A percentile compares a stretch with the other conserved stretches of the same genome.
Conservation (phyloP, 1,284 basidiomycete genomes). For the Bjerkandera adusta region DNA sequence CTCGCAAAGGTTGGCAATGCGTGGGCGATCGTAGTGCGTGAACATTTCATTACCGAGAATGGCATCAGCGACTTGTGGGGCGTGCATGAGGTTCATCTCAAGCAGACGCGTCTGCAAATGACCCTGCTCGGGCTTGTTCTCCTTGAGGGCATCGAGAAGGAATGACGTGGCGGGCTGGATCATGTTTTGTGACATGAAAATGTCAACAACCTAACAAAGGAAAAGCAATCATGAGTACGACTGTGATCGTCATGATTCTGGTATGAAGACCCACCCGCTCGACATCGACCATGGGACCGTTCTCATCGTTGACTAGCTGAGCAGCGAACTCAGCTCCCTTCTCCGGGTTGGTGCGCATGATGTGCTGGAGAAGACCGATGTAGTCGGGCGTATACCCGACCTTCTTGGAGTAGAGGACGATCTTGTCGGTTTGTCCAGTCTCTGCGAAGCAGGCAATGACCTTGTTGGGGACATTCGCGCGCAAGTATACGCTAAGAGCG, state of each 20-base stretch:
- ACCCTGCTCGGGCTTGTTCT: conserved; percentile 97
- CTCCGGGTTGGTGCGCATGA: conserved; percentile 96
- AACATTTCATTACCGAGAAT: conserved; percentile 99
- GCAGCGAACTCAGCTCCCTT: conserved; percentile 98
- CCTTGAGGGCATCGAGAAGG: conserved; percentile 98
- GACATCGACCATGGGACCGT: conserved; percentile 90
- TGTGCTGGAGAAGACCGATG: conserved; percentile 91
- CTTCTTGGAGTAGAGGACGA: conserved; percentile 97
- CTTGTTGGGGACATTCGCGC: conserved; percentile 98
- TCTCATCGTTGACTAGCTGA: conserved; percentile 94
- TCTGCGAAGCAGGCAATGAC: conserved; percentile 99
- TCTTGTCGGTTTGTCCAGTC: conserved; percentile 98
- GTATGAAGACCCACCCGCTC: conserved; percentile 66
- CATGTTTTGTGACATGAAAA: conserved; percentile 99
- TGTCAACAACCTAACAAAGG: conserved; percentile 78
- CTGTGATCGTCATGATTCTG: not conserved
- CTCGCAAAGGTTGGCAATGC: conserved; percentile 98
- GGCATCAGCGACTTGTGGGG: conserved; percentile 98
- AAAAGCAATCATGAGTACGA: conserved; percentile 5
- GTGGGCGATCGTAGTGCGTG: conserved; percentile 92
- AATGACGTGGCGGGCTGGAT: conserved; percentile 99
- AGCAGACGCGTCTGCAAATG: conserved; percentile 95
- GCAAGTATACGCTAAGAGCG: conserved; percentile 97
- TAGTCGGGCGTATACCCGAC: conserved; percentile 96
- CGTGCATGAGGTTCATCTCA: conserved; percentile 98